Conservation (phyloP, 345 rosid species). For the Acer negundo region DNA sequence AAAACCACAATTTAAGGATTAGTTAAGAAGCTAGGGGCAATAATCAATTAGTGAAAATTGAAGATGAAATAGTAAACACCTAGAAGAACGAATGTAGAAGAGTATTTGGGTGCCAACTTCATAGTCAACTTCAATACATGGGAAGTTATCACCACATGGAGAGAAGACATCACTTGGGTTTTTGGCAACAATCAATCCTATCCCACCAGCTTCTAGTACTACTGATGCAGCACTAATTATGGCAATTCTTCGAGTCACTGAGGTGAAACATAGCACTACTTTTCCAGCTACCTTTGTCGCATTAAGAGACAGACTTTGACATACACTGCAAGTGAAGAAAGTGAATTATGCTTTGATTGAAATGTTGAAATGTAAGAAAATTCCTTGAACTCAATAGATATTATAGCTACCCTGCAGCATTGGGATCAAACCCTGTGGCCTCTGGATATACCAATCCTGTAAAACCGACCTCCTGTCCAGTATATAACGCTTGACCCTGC, state of each 20-base stretch:
- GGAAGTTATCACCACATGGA: slow-evolving; percentile 40
- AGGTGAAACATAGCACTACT: slow-evolving; percentile 55
- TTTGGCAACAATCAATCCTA: slow-evolving; percentile 60
- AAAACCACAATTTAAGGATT: not conserved
- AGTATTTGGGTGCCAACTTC: slow-evolving; percentile 68
- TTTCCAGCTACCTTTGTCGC: slow-evolving; percentile 45
- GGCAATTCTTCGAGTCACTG: slow-evolving; percentile 9
- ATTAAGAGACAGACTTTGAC: slow-evolving; percentile 39
- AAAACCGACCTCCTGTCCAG: slow-evolving; percentile 43
- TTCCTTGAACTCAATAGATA: not conserved
- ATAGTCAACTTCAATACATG: slow-evolving; percentile 58
- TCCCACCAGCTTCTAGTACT: slow-evolving; percentile 36
- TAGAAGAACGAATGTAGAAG: slow-evolving; percentile 53
- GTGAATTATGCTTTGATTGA: not conserved
- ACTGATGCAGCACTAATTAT: slow-evolving; percentile 29
- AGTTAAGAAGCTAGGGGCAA: not conserved
- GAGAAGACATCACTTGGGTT: slow-evolving; percentile 44
- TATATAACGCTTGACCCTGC: slow-evolving; percentile 59
- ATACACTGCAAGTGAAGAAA: slow-evolving; percentile 32
- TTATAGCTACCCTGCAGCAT: slow-evolving; percentile 32
- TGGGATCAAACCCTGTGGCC: slow-evolving; percentile 31
- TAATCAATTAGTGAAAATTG: not conserved
- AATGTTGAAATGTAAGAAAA: not conserved
- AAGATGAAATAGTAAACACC: slow-evolving; percentile 17
- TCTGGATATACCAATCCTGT: slow-evolving; percentile 47